phyloP scores from a whole-genome alignment of 2,329 filamentous ascomycete genomes.

The Colletotrichum scovillei region DNA sequence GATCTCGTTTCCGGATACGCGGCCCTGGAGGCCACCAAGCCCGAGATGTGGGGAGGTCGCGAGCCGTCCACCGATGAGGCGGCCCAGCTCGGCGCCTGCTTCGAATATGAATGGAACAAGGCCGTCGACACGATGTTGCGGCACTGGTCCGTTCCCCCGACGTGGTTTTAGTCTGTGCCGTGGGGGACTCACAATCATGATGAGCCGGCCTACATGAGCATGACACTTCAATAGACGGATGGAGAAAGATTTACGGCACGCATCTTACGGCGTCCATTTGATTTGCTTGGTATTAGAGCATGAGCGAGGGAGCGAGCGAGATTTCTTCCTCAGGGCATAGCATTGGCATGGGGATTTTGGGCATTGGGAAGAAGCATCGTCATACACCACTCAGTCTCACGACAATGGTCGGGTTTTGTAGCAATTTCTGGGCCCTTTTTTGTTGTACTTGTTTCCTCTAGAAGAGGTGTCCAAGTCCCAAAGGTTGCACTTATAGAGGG shows the following conservation, averaged over 20 bases:
- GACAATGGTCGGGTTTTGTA: not conserved
- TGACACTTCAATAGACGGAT: not conserved
- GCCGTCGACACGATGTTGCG: conserved; percentile 74
- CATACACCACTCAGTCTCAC: not conserved
- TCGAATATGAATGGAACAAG: conserved; percentile 74
- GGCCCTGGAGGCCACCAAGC: conserved; percentile 67
- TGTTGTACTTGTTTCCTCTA: not conserved
- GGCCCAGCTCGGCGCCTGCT: conserved; percentile 69
- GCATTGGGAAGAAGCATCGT: not conserved
- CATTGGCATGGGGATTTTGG: not conserved
- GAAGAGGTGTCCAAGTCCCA: not conserved
- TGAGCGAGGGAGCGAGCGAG: not conserved
- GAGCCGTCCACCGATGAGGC: conserved; percentile 67
- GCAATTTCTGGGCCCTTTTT: not conserved
- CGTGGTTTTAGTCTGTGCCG: conserved; percentile 47
- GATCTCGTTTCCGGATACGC: conserved; percentile 72
- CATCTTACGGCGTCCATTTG: not conserved
- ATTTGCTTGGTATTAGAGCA: not conserved
- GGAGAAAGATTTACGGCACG: not conserved
- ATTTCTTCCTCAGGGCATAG: not conserved
- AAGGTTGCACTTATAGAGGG: not conserved
- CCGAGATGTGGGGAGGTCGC: conserved; percentile 76
- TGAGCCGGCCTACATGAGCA: not conserved
- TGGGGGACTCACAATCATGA: not conserved
- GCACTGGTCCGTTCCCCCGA: conserved; percentile 74